Evolutionary conservation across 2,329 filamentous ascomycete species (phyloP), one percentile per base, ranked within the genome.

Genomic region (Colletotrichum cereale): DNA sequence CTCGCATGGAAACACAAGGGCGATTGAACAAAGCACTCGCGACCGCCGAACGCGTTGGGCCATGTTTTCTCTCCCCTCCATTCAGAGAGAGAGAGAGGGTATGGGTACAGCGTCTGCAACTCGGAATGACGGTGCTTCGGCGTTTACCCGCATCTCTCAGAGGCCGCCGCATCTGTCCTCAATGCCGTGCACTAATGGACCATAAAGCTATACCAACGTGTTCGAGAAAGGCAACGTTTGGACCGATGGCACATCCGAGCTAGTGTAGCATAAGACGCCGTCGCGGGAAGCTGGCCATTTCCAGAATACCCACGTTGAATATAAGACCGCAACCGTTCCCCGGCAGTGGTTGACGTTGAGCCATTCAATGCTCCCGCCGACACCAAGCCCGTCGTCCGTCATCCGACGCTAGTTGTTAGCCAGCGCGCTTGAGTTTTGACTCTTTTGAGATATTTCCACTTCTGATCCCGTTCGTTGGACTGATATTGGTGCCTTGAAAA

Each of bases 311-410:
- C 60, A 72, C 58, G 69, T 68, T 69, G 65, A 56, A 72, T 72
- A 72, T 72, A 70, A 70, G 69, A 72, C 69, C 60, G 69, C 69
- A 68, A 72, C 60, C 65, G 52, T 72, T 72, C 69, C 69, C 69
- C 29, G 47, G 57, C 47, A 42, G 61, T 62, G 42, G 67, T 57
- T 56, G 40, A 67, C 67, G 67, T 71, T 71, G 63, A 62, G 64
- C 67, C 56, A 56, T 31, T 53, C 50, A 18, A 31, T 53, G 50
- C 16, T 31, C 56, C 40, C 14, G 48, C 42, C 31, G 34, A 50
- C 48, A 47, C 55, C 21, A 42, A 70, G 47, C 21, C 40, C n/a
- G 16, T 38, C n/a, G n/a, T n/a, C n/a, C n/a, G 21, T 47, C 31
- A 31, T 53, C 63, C 57, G 47, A 57, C 44, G 55, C 67, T 67